phyloP scores from a whole-genome alignment of 2,329 filamentous ascomycete genomes.

The Blumeria hordei region DNA sequence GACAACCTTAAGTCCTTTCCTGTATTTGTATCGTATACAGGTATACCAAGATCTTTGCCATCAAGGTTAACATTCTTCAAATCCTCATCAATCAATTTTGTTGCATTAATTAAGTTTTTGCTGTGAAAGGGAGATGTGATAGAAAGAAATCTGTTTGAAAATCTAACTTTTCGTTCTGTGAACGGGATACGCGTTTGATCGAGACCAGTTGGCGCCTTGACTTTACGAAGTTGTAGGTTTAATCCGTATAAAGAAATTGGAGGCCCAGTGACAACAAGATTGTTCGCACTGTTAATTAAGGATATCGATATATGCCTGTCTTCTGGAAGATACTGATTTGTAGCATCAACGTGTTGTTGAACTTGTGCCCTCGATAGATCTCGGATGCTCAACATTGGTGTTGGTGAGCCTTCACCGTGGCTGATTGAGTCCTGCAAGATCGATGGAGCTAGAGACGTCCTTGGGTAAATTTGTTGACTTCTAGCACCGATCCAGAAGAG shows the following conservation, averaged over 20 bases:
- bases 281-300: constrained; percentile 86
- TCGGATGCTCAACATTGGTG: constrained; percentile 92
- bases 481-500: constrained; percentile 97
- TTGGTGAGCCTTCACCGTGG: constrained; percentile 82
- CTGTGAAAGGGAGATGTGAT: constrained; percentile 98
- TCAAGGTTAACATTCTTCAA: constrained; percentile 62
- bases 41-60: constrained; percentile 48
- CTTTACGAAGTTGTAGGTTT: constrained; percentile 82
- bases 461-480: constrained; percentile 90
- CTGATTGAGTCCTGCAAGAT: constrained; percentile 84
- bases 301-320: constrained; percentile 91
- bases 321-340: constrained; percentile 81
- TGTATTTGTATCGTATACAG: constrained; percentile 75
- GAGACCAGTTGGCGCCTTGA: constrained; percentile 90
- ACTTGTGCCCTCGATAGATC: constrained; percentile 73
- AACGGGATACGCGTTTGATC: constrained; percentile 88
- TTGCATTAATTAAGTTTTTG: constrained; percentile 67
- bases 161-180: constrained; percentile 88
- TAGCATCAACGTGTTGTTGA: constrained; percentile 88
- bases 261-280: constrained; percentile 88
- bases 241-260: constrained; percentile 91
- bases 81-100: constrained; percentile 63
- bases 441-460: constrained; percentile 75
- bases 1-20: constrained; percentile 59
- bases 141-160: constrained; percentile 87